These are phyloP conservation scores for Stephanodiscus minutulus DNA, from an alignment of 108 stramenopile species.

Conservation along the genomic window DNA sequence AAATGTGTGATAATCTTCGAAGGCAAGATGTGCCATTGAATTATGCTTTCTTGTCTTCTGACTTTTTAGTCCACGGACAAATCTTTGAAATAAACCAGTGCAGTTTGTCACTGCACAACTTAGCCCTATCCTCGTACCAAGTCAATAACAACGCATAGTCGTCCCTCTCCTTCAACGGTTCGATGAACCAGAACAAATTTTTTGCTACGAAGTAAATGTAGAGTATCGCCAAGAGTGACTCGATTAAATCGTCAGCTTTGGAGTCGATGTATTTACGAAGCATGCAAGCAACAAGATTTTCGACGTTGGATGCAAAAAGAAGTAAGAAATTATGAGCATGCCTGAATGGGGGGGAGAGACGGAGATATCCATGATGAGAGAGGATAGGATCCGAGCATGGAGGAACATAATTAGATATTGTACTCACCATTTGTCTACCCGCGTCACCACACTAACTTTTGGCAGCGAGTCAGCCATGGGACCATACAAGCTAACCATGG, in stretches of 20 bases:
- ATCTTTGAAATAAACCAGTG: background rate
- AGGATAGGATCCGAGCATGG: background rate
- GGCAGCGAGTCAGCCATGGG: conserved; percentile 48
- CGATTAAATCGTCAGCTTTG: conserved; percentile 4
- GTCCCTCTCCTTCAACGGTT: conserved; percentile 27
- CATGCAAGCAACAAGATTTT: conserved; percentile 33
- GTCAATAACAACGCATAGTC: conserved; percentile 12
- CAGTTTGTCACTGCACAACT: background rate
- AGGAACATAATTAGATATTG: background rate
- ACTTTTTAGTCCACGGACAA: background rate
- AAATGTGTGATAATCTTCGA: too few species aligned
- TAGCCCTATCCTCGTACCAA: background rate
- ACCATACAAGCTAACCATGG: conserved; percentile 45
- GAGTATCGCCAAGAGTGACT: conserved; percentile 17
- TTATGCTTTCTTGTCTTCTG: background rate
- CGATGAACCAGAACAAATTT: conserved; percentile 34
- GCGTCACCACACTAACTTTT: conserved; percentile 42
- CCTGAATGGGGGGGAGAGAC: conserved; percentile 13
- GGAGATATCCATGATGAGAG: background rate
- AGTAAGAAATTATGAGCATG: conserved; percentile 39
- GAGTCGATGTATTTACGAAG: conserved; percentile 14
- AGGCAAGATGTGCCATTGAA: too few species aligned
- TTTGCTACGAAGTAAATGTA: conserved; percentile 24
- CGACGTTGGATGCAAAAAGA: conserved; percentile 43
- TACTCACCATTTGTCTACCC: conserved; percentile 44